Evolutionary conservation across 805 yeast genomes (phyloP).

Genomic region (Ogataea zsoltii): DNA sequence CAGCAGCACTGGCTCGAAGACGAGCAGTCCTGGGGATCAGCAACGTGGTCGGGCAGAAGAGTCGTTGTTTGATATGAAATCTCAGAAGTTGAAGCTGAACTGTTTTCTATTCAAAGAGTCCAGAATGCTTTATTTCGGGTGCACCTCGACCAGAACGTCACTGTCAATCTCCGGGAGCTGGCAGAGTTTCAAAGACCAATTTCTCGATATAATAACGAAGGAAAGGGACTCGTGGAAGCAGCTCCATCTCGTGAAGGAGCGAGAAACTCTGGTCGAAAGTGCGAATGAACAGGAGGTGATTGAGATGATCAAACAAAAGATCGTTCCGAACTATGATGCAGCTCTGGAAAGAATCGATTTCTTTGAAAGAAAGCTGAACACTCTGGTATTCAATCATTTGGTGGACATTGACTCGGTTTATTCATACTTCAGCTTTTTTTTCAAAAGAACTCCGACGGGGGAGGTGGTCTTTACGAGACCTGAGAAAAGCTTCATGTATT

Average conservation of each 20-base stretch:
- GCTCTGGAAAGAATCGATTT: constrained; percentile 23
- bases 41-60: background rate
- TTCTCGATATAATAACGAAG: background rate
- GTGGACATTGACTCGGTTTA: constrained; percentile 15
- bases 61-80: constrained; percentile 10
- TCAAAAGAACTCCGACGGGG: constrained; percentile 8
- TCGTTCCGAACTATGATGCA: constrained; percentile 20
- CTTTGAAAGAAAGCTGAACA: constrained; percentile 19
- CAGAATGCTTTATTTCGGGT: constrained; percentile 15
- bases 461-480: constrained; percentile 10
- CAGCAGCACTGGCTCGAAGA: background rate
- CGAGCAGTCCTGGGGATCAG: background rate
- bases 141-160: constrained; percentile 14
- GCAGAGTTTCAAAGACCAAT: background rate
- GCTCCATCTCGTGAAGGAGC: background rate
- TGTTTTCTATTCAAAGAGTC: constrained; percentile 16
- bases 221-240: constrained; percentile 23
- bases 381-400: constrained; percentile 10
- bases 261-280: background rate
- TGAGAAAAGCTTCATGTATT: constrained; percentile 10
- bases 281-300: constrained; percentile 8
- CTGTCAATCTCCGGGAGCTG: constrained; percentile 6
- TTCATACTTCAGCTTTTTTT: constrained; percentile 11
- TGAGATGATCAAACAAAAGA: constrained; percentile 6
- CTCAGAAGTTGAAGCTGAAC: constrained; percentile 10